phyloP scores from a whole-genome alignment of 176 grass and related monocot species.

The Elymus sibiricus region DNA sequence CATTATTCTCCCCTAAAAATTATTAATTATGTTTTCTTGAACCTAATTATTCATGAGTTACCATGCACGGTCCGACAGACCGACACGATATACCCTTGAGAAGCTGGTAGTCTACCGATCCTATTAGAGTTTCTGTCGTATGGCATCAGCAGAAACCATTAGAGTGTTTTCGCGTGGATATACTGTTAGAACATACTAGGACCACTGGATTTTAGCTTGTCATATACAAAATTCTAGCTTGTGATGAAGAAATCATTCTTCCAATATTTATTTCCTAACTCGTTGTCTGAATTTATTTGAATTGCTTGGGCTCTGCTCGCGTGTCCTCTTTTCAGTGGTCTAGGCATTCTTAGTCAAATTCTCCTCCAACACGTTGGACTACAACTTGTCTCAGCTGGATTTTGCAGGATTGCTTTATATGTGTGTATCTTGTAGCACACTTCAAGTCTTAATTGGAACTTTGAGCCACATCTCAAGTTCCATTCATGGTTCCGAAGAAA shows the following conservation, averaged over 20 bases:
- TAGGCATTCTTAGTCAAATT: too few species aligned
- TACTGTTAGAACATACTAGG: not conserved
- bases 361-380: too few species aligned
- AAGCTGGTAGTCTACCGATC: too few species aligned
- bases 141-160: too few species aligned
- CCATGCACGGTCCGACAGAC: too few species aligned
- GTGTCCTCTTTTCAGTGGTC: not conserved
- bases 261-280: not conserved
- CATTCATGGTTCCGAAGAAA: not conserved
- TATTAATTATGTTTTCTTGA: too few species aligned
- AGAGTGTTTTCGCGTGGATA: too few species aligned
- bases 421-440: not conserved
- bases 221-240: not conserved
- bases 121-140: too few species aligned
- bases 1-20: not conserved
- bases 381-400: too few species aligned
- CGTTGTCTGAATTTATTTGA: not conserved
- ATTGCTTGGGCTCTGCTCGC: not conserved
- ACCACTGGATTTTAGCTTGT: not conserved
- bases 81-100: too few species aligned
- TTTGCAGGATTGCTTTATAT: not conserved
- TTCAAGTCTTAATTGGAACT: not conserved
- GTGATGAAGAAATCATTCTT: not conserved
- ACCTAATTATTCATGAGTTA: too few species aligned
- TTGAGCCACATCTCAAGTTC: not conserved